Evolutionary conservation across 495 filamentous ascomycete genomes (phyloP).

Genomic region (Jackrogersella minutella): DNA sequence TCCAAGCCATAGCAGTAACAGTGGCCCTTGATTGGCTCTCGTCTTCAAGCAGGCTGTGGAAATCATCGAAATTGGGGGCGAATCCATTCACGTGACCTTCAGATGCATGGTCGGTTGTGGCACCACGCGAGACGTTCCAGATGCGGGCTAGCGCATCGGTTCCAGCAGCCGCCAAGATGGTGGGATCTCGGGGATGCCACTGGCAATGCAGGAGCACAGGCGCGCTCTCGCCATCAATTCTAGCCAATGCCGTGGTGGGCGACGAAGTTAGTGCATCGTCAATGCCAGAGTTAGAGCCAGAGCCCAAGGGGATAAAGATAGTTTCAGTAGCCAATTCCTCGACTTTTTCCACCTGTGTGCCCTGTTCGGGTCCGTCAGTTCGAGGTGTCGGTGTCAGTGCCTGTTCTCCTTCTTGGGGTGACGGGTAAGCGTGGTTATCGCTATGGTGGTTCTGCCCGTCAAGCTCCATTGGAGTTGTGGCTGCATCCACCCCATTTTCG

Average conservation of each 20-base stretch:
- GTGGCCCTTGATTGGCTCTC: slow-evolving; percentile 55
- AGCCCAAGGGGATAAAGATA: slow-evolving; percentile 66
- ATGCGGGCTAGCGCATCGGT: slow-evolving; percentile 79
- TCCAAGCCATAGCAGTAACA: slow-evolving; percentile 76
- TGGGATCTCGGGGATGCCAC: slow-evolving; percentile 81
- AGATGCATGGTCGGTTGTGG: slow-evolving; percentile 54
- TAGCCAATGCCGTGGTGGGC: slow-evolving; percentile 46
- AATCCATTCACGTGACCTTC: slow-evolving; percentile 56
- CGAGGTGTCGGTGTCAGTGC: slow-evolving; percentile 62
- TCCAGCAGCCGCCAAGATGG: slow-evolving; percentile 75
- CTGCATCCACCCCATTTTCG: slow-evolving; percentile 68
- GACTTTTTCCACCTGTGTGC: slow-evolving; percentile 75
- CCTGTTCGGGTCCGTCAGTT: slow-evolving; percentile 72
- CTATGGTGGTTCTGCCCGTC: slow-evolving; percentile 54
- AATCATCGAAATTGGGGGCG: slow-evolving; percentile 41
- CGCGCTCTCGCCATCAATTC: slow-evolving; percentile 51
- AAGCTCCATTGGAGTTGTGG: slow-evolving; percentile 67
- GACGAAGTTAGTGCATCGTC: slow-evolving; percentile 55
- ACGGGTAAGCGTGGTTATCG: slow-evolving; percentile 64
- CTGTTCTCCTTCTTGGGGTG: slow-evolving; percentile 63
- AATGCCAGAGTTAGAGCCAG: slow-evolving; percentile 55
- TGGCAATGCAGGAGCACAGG: slow-evolving; percentile 71
- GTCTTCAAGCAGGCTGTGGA: slow-evolving; percentile 54
- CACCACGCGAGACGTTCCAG: slow-evolving; percentile 72
- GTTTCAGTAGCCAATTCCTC: slow-evolving; percentile 70